phyloP scores from a whole-genome alignment of 2,329 filamentous ascomycete species.

The Pleomassaria siparia region DNA sequence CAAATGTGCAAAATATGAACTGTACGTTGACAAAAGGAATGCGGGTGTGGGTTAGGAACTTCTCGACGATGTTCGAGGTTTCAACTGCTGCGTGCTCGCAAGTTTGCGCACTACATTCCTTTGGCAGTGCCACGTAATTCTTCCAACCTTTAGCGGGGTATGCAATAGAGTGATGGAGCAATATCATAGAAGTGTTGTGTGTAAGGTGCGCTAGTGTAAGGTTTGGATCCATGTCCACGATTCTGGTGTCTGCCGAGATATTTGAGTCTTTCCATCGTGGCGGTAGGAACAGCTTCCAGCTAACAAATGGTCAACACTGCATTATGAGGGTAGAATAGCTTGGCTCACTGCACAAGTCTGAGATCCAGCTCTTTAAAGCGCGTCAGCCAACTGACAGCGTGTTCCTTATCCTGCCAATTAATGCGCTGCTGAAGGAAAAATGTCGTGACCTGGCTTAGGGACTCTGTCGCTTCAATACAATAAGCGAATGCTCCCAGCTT shows the following conservation, averaged over 20 bases:
- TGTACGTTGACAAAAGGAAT: constrained; percentile 39
- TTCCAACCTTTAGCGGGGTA: constrained; percentile 35
- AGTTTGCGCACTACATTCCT: constrained; percentile 36
- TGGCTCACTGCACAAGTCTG: constrained; percentile 27
- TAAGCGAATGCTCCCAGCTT: constrained; percentile 39
- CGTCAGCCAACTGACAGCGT: constrained; percentile 37
- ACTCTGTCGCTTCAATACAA: constrained; percentile 37
- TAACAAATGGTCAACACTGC: background rate
- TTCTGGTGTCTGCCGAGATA: constrained; percentile 28
- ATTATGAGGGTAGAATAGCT: background rate
- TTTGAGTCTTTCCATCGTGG: constrained; percentile 38
- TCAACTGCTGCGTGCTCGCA: constrained; percentile 36
- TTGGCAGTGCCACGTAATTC: constrained; percentile 32
- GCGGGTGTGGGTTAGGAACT: constrained; percentile 27
- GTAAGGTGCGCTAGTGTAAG: constrained; percentile 38
- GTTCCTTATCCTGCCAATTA: constrained; percentile 39
- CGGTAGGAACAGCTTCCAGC: constrained; percentile 38
- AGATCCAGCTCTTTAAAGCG: constrained; percentile 39
- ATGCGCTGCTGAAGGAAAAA: constrained; percentile 38
- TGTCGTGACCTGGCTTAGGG: constrained; percentile 36
- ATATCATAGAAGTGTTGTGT: constrained; percentile 40
- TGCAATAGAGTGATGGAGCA: constrained; percentile 36
- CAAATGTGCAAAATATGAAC: constrained; percentile 36
- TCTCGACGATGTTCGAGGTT: constrained; percentile 37
- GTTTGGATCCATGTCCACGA: constrained; percentile 39